A percentile compares a stretch with the other conserved stretches of the same genome.
phyloP scores from a whole-genome alignment of 2,329 filamentous ascomycete genomes.

The Hypoxylon sp. region DNA sequence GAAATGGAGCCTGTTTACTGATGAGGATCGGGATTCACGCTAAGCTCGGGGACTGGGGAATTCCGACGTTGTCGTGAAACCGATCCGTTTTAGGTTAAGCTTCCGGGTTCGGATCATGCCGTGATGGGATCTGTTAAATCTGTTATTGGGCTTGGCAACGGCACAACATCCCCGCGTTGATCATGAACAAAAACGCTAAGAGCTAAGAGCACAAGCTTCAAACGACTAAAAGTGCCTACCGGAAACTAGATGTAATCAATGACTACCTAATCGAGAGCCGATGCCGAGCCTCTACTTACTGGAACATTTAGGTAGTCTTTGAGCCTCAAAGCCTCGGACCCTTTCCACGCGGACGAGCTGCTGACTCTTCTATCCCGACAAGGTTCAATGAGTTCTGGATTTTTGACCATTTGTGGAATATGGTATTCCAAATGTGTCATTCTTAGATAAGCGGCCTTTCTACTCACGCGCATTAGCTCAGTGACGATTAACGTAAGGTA shows the following conservation, averaged over 20 bases:
- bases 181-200: conserved; percentile 1
- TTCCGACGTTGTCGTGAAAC: conserved; percentile 12
- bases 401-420: conserved; percentile 5
- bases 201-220: not conserved
- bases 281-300: not conserved
- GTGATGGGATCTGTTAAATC: not conserved
- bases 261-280: conserved; percentile 6
- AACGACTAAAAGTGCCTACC: not conserved
- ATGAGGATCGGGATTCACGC: not conserved
- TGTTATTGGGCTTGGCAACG: conserved; percentile 18
- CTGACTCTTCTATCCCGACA: too few species aligned
- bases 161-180: conserved; percentile 4
- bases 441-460: conserved; percentile 3
- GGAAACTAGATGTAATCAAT: conserved; percentile 1
- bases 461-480: not conserved
- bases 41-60: not conserved
- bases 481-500: not conserved
- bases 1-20: not conserved
- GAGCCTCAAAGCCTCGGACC: too few species aligned
- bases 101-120: conserved; percentile 25
- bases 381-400: too few species aligned
- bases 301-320: not conserved
- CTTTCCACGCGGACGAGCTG: too few species aligned
- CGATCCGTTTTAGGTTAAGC: conserved; percentile 3
- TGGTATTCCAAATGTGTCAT: conserved; percentile 8